These are phyloP conservation scores for Priceomyces haplophilus DNA, from an alignment of 805 yeast species.

Conservation along the genomic window DNA sequence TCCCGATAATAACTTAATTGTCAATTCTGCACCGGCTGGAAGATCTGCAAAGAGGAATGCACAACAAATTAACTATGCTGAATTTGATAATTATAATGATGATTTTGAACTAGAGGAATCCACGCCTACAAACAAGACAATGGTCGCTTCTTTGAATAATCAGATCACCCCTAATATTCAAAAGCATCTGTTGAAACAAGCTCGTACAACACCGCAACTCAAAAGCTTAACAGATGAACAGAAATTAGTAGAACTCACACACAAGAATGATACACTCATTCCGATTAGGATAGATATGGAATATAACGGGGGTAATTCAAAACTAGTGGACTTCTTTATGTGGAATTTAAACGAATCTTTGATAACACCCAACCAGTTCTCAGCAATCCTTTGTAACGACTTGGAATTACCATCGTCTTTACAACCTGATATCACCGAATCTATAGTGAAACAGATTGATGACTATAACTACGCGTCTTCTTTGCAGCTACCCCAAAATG, in stretches of 20 bases:
- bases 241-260: slow-evolving; percentile 23
- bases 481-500: slow-evolving; percentile 56
- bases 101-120: slow-evolving; percentile 36
- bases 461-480: slow-evolving; percentile 64
- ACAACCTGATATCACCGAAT: slow-evolving; percentile 60
- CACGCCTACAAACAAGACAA: slow-evolving; percentile 16
- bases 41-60: slow-evolving; percentile 74
- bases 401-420: slow-evolving; percentile 70
- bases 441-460: slow-evolving; percentile 78
- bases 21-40: slow-evolving; percentile 66
- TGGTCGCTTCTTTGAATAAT: slow-evolving; percentile 14
- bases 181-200: slow-evolving; percentile 25
- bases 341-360: slow-evolving; percentile 70
- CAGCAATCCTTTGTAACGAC: slow-evolving; percentile 75
- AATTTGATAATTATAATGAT: slow-evolving; percentile 62
- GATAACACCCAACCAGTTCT: slow-evolving; percentile 70
- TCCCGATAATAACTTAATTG: slow-evolving; percentile 68
- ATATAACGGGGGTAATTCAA: slow-evolving; percentile 45
- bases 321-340: slow-evolving; percentile 62
- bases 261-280: slow-evolving; percentile 46
- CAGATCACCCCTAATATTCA: slow-evolving; percentile 34
- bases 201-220: slow-evolving; percentile 22
- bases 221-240: slow-evolving; percentile 21
- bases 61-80: slow-evolving; percentile 77
- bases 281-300: slow-evolving; percentile 67